phyloP scores from a whole-genome alignment of 345 rosid species.

The Brassica carinata region DNA sequence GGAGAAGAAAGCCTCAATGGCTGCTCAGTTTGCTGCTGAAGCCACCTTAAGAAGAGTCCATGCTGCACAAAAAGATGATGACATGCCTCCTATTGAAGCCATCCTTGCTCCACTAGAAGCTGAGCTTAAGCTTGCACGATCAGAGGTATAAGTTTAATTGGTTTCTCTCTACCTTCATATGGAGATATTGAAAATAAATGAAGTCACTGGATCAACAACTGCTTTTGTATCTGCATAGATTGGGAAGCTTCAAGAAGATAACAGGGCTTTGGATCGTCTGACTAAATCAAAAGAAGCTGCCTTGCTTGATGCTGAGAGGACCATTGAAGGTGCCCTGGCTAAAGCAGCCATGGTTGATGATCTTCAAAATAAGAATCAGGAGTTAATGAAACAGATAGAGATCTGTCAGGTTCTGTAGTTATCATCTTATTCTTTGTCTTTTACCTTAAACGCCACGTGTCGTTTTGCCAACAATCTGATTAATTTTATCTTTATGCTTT shows the following conservation, averaged over 20 bases:
- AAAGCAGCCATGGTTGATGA: conserved; percentile 99
- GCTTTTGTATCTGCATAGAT: conserved; percentile 54
- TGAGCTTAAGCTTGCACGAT: conserved; percentile 94
- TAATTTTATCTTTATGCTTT: neutral
- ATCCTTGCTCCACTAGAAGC: conserved; percentile 99
- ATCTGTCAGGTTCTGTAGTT: conserved; percentile 81
- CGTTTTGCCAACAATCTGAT: no score
- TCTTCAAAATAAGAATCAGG: conserved; percentile 98
- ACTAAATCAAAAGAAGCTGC: conserved; percentile 99
- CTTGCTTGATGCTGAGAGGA: conserved; percentile 93
- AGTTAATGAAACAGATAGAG: conserved; percentile 94
- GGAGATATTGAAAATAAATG: no score
- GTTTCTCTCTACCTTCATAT: neutral
- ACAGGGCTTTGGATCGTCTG: conserved; percentile 95
- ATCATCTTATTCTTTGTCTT: neutral
- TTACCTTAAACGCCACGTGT: neutral
- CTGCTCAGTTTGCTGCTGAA: conserved; percentile 99
- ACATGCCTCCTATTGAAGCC: conserved; percentile 99
- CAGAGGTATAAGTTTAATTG: conserved; percentile 56
- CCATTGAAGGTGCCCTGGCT: conserved; percentile 85
- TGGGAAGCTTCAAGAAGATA: conserved; percentile 98
- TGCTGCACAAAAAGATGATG: conserved; percentile 99
- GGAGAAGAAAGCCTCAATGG: conserved; percentile 95
- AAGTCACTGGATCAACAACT: neutral
- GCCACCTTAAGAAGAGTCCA: conserved; percentile 97